These are phyloP conservation scores for Penicillium sp. DNA, from an alignment of 2,329 filamentous ascomycete species.

Conservation along the genomic window DNA sequence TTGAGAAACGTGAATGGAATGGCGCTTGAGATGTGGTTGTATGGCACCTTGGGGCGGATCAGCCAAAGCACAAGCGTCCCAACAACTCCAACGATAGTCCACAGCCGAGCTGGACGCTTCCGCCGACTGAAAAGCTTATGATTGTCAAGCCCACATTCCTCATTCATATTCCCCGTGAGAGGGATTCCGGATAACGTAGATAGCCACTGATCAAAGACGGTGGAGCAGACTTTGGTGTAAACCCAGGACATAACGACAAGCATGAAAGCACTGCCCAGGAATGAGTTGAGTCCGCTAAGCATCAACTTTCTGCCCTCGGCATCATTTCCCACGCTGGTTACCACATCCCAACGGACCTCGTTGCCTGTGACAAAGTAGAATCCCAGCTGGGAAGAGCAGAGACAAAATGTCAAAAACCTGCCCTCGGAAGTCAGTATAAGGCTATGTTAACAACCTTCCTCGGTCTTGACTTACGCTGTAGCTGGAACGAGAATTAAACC, in stretches of 20 bases:
- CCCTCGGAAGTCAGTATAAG: neutral
- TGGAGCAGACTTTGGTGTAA: conserved; percentile 22
- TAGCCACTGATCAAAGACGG: conserved; percentile 26
- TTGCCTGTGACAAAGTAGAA: conserved; percentile 37
- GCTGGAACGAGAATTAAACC: conserved; percentile 21
- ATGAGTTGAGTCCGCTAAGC: conserved; percentile 33
- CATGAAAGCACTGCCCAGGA: conserved; percentile 22
- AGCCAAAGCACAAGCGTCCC: conserved; percentile 22
- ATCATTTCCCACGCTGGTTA: conserved; percentile 32
- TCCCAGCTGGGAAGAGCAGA: conserved; percentile 32
- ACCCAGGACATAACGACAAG: conserved; percentile 27
- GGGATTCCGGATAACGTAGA: conserved; percentile 20
- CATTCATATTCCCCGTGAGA: conserved; percentile 15
- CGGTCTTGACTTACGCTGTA: conserved; percentile 25
- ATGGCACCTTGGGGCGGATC: conserved; percentile 32
- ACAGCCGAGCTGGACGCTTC: conserved; percentile 12
- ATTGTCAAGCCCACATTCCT: conserved; percentile 16
- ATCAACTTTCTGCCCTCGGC: conserved; percentile 34
- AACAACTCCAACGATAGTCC: conserved; percentile 20
- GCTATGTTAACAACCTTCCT: neutral
- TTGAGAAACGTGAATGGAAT: conserved; percentile 31
- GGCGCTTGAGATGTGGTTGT: conserved; percentile 34
- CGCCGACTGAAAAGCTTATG: conserved; percentile 1
- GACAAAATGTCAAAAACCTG: conserved; percentile 27
- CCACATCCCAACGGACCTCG: conserved; percentile 36